Evolutionary conservation across 768 basidiomycete genomes (phyloP).

Genomic region (Lactarius hatsudake): DNA sequence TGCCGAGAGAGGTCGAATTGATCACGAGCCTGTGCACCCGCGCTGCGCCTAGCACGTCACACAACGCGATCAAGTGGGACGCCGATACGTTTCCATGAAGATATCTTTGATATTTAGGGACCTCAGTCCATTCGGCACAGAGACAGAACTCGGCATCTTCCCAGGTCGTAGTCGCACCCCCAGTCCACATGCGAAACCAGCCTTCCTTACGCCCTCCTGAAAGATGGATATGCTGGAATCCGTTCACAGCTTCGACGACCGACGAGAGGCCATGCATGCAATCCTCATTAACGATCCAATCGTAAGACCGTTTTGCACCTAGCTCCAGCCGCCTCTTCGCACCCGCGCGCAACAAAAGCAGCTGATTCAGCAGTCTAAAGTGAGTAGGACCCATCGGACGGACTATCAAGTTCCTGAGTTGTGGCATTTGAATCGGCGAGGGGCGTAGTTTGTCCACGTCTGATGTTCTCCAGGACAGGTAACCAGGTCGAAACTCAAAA

Average conservation of each 20-base stretch:
- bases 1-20: neutral
- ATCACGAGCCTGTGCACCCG: neutral
- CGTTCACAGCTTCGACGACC: neutral
- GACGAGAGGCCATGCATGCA: neutral
- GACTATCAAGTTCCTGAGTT: neutral
- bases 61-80: too few relatives aligned
- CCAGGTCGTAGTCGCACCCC: neutral
- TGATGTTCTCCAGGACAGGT: neutral
- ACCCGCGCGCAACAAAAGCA: neutral
- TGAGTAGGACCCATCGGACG: neutral
- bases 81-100: too few relatives aligned
- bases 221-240: neutral
- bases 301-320: neutral
- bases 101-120: too few relatives aligned
- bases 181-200: neutral
- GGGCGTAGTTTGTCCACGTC: neutral
- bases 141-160: neutral
- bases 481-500: neutral
- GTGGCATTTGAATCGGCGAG: neutral
- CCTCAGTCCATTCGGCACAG: neutral
- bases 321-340: neutral
- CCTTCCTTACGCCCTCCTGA: neutral
- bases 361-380: neutral
- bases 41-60: neutral
- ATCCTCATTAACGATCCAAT: neutral